A percentile compares a stretch with the other conserved stretches of the same genome.
Conservation (phyloP, 176 grass and related monocot species). For the Otatea glauca region DNA sequence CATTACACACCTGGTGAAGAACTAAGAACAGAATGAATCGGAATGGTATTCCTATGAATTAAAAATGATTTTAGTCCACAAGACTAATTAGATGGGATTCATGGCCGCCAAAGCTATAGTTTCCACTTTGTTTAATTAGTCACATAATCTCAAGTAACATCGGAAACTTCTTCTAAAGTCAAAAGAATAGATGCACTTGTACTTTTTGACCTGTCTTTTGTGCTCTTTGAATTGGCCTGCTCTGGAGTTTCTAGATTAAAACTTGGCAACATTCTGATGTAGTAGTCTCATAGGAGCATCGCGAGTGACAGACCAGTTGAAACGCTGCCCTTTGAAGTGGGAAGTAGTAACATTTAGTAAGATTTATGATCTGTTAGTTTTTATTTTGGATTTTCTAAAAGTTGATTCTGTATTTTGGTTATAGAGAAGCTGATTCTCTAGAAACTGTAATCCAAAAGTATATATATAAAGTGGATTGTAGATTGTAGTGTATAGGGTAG, state of each 20-base stretch:
- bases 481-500: no score
- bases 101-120: background rate
- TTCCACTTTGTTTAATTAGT: background rate
- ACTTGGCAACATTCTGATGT: background rate
- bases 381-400: no score
- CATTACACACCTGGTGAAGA: background rate
- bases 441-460: no score
- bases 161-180: background rate
- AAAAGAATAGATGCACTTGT: background rate
- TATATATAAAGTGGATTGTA: no score
- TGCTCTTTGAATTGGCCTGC: background rate
- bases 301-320: no score
- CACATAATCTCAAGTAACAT: background rate
- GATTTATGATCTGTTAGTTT: no score
- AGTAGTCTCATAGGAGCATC: no score
- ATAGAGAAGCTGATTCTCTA: no score
- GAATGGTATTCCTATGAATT: background rate
- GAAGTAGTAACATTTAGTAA: no score
- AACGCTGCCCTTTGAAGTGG: no score
- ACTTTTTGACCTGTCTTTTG: background rate
- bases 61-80: background rate
- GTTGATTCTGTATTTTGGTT: no score
- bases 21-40: background rate
- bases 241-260: background rate
- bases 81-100: background rate